phyloP scores from a whole-genome alignment of 768 basidiomycete genomes.

The Boletus speciosus region DNA sequence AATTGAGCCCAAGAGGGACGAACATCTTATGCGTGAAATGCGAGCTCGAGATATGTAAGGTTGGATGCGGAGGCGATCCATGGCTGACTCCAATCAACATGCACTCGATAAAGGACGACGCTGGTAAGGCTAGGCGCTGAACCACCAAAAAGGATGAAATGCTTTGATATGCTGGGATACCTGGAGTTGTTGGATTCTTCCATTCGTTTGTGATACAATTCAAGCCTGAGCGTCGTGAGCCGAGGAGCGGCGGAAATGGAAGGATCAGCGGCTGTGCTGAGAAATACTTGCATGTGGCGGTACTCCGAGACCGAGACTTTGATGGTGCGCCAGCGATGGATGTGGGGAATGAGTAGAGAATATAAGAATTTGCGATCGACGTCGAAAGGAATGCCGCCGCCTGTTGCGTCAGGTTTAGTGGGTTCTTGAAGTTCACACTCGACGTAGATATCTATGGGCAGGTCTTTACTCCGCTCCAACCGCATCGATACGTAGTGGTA shows the following conservation, averaged over 20 bases:
- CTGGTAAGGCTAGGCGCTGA: slow-evolving; percentile 49
- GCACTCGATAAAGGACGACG: slow-evolving; percentile 63
- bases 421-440: slow-evolving; percentile 36
- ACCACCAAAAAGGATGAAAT: slow-evolving; percentile 52
- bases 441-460: slow-evolving; percentile 53
- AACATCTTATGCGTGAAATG: slow-evolving; percentile 60
- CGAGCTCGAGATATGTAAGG: slow-evolving; percentile 53
- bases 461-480: slow-evolving; percentile 51
- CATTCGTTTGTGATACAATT: slow-evolving; percentile 51
- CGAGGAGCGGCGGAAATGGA: slow-evolving; percentile 45
- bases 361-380: slow-evolving; percentile 26
- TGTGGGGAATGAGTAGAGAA: slow-evolving; percentile 46
- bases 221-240: slow-evolving; percentile 43
- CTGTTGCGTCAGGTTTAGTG: slow-evolving; percentile 23
- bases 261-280: slow-evolving; percentile 39
- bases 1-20: slow-evolving; percentile 59
- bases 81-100: slow-evolving; percentile 59
- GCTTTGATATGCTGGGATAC: slow-evolving; percentile 25
- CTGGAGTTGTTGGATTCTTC: slow-evolving; percentile 30
- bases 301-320: slow-evolving; percentile 46
- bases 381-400: slow-evolving; percentile 19
- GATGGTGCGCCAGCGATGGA: slow-evolving; percentile 51
- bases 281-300: slow-evolving; percentile 42
- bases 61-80: slow-evolving; percentile 23
- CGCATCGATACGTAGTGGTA: slow-evolving; percentile 43